Conservation (phyloP, 345 rosid genomes). For the Excoecaria agallocha region DNA sequence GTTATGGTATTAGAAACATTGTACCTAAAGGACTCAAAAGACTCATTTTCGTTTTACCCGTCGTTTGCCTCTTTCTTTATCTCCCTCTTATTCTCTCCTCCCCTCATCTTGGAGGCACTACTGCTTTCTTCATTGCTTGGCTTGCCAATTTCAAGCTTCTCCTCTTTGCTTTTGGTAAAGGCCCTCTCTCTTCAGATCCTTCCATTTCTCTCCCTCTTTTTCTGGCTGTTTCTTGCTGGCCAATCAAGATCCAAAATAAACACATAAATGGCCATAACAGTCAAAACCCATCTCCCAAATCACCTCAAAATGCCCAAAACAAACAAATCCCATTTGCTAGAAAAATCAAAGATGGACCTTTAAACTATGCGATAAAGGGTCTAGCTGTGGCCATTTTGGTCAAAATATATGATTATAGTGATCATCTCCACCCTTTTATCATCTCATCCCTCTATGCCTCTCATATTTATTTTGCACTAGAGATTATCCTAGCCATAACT, state of each 20-base stretch:
- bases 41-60: slow-evolving; percentile 16
- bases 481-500: slow-evolving; percentile 17
- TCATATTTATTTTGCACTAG: slow-evolving; percentile 19
- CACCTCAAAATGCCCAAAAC: neutral
- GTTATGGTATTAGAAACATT: slow-evolving; percentile 1
- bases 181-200: no score
- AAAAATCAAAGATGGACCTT: neutral
- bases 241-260: no score
- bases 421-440: slow-evolving; percentile 4
- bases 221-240: no score
- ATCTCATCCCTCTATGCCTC: neutral
- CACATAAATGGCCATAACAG: no score
- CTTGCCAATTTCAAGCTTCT: slow-evolving; percentile 32
- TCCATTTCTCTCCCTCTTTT: no score
- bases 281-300: no score
- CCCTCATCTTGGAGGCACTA: slow-evolving; percentile 16
- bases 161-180: no score
- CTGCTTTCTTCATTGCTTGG: slow-evolving; percentile 30
- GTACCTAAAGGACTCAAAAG: slow-evolving; percentile 9
- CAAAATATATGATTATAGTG: slow-evolving; percentile 8
- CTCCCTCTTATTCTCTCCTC: slow-evolving; percentile 19
- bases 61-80: slow-evolving; percentile 18
- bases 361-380: slow-evolving; percentile 15
- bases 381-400: neutral
- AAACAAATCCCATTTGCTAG: neutral